A percentile compares a stretch with the other conserved stretches of the same genome.
Evolutionary conservation across 345 rosid species (phyloP).

Genomic region (Bretschneidera sinensis): DNA sequence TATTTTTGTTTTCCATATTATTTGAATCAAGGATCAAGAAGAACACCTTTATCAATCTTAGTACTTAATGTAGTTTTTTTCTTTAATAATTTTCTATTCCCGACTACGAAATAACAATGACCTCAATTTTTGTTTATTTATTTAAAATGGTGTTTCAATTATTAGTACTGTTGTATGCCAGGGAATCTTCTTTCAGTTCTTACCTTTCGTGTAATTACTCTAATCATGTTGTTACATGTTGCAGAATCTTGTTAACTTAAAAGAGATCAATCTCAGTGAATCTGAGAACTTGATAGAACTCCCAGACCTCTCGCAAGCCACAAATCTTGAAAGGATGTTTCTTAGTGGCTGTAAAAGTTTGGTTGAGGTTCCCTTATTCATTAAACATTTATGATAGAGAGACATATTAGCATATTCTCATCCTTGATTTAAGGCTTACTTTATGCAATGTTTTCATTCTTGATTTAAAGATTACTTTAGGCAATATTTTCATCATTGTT

Average conservation of each 20-base stretch:
- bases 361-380: conserved; percentile 2
- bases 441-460: no score
- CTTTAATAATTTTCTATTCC: background rate
- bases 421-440: no score
- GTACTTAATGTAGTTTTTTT: background rate
- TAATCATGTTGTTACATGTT: background rate
- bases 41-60: background rate
- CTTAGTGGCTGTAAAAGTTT: conserved; percentile 4
- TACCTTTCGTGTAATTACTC: background rate
- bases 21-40: no score
- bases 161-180: no score
- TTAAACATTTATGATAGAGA: no score
- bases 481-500: no score
- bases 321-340: background rate
- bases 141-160: no score
- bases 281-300: background rate
- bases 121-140: background rate
- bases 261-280: background rate
- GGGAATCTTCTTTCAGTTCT: no score
- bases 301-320: conserved; percentile 2
- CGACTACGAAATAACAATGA: no score
- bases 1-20: no score
- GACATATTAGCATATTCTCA: no score
- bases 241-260: conserved; percentile 9
- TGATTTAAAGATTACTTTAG: no score